These are phyloP conservation scores for Rhodotorula kratochvilovae DNA, from an alignment of 768 basidiomycete genomes.

Conservation along the genomic window DNA sequence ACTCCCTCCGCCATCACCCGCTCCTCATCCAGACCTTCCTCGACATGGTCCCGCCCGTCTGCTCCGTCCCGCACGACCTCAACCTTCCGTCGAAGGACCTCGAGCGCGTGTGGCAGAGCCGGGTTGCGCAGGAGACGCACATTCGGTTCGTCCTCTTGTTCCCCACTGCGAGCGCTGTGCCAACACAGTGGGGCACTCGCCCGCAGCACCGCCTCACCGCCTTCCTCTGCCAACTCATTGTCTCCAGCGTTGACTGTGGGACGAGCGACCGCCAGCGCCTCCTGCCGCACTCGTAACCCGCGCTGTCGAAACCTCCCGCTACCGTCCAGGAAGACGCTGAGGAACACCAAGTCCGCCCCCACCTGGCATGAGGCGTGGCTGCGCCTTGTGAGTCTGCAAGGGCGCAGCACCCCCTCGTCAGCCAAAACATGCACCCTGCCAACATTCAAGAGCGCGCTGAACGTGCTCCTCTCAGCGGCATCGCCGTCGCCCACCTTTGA, in stretches of 20 bases:
- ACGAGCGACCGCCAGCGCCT: neutral
- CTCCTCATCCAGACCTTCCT: neutral
- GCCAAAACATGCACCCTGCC: neutral
- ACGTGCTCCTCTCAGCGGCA: neutral
- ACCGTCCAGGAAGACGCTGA: neutral
- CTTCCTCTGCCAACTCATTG: constrained; percentile 13
- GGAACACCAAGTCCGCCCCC: neutral
- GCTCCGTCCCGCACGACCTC: neutral
- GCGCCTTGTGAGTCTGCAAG: neutral
- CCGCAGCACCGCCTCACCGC: neutral
- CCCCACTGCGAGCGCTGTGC: too few species aligned
- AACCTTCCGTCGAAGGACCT: neutral
- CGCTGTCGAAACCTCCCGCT: neutral
- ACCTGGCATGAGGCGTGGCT: neutral
- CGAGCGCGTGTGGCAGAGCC: neutral
- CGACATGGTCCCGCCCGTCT: too few species aligned
- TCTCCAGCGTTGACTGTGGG: neutral
- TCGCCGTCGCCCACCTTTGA: neutral
- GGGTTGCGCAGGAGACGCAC: neutral
- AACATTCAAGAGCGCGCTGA: neutral
- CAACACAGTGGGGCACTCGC: too few species aligned
- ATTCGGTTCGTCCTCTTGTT: neutral
- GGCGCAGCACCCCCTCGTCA: neutral
- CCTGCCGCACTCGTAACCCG: neutral
- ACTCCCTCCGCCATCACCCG: neutral